These are phyloP conservation scores for Termitomyces sp. DNA, from an alignment of 768 basidiomycete genomes.

Conservation along the genomic window DNA sequence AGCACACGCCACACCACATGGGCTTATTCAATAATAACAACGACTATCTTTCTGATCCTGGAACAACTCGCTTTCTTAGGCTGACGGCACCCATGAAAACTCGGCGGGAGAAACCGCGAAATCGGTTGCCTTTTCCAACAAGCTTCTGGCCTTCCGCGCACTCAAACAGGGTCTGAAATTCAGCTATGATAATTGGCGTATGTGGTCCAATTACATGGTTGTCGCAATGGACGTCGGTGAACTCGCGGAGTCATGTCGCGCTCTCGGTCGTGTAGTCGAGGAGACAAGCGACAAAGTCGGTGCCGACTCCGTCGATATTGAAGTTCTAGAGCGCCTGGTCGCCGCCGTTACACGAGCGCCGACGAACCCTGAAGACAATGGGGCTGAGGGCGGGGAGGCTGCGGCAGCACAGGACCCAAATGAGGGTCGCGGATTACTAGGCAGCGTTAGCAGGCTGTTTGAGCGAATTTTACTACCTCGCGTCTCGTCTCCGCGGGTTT, in stretches of 20 bases:
- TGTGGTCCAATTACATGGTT: conserved; percentile 98
- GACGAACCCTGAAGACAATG: conserved; percentile 30
- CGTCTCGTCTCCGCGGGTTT: conserved; percentile 72
- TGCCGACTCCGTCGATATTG: conserved; percentile 67
- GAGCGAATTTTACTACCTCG: conserved; percentile 77
- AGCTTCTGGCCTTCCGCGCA: conserved; percentile 86
- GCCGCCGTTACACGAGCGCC: conserved; percentile 69
- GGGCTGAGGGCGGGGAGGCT: conserved; percentile 14
- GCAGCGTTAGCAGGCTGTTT: conserved; percentile 67
- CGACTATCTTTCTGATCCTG: neutral
- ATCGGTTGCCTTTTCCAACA: conserved; percentile 61
- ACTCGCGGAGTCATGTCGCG: conserved; percentile 80
- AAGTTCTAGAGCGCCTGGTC: conserved; percentile 86
- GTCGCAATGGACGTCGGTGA: conserved; percentile 92
- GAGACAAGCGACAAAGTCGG: conserved; percentile 48
- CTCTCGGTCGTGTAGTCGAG: conserved; percentile 77
- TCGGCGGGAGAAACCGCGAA: conserved; percentile 16
- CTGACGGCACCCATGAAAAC: neutral
- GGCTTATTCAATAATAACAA: neutral
- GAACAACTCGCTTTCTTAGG: neutral
- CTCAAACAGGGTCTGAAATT: conserved; percentile 84
- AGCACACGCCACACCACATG: conserved; percentile 4
- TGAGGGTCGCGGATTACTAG: conserved; percentile 60
- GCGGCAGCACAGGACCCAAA: conserved; percentile 37
- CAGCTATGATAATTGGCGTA: conserved; percentile 89